Conservation (phyloP, 441 rosid genomes). For the Sinapis alba region DNA sequence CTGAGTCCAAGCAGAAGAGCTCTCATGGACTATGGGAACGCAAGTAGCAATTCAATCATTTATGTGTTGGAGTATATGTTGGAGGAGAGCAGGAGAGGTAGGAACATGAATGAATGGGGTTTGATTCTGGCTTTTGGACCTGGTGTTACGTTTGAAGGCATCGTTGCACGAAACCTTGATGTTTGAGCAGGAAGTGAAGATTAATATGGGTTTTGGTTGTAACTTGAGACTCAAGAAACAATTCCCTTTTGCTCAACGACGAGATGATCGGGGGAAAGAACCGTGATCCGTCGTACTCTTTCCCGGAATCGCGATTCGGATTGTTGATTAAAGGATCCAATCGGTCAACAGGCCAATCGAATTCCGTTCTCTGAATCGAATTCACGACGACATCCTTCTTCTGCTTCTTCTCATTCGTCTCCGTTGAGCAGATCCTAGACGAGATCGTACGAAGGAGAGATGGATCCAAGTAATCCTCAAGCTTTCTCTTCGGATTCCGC, state of each 20-base stretch:
- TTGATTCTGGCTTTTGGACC: conserved; percentile 93
- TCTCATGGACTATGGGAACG: conserved; percentile 91
- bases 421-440: conserved; percentile 9
- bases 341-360: conserved; percentile 31
- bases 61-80: conserved; percentile 89
- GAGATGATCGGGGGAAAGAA: neutral
- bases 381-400: neutral
- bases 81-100: conserved; percentile 61
- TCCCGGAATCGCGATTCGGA: neutral
- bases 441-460: conserved; percentile 20
- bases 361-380: neutral
- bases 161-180: conserved; percentile 86
- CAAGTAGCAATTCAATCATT: conserved; percentile 89
- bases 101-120: conserved; percentile 54
- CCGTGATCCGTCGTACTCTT: neutral
- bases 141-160: conserved; percentile 92
- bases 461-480: conserved; percentile 36
- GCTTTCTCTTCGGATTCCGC: conserved; percentile 18
- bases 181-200: conserved; percentile 33
- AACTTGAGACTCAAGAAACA: conserved; percentile 34
- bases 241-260: conserved; percentile 3
- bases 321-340: conserved; percentile 12
- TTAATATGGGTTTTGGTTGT: neutral
- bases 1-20: conserved; percentile 82
- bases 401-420: conserved; percentile 11